Conservation (phyloP, 2,329 filamentous ascomycete species). For the Elsinoe australis region DNA sequence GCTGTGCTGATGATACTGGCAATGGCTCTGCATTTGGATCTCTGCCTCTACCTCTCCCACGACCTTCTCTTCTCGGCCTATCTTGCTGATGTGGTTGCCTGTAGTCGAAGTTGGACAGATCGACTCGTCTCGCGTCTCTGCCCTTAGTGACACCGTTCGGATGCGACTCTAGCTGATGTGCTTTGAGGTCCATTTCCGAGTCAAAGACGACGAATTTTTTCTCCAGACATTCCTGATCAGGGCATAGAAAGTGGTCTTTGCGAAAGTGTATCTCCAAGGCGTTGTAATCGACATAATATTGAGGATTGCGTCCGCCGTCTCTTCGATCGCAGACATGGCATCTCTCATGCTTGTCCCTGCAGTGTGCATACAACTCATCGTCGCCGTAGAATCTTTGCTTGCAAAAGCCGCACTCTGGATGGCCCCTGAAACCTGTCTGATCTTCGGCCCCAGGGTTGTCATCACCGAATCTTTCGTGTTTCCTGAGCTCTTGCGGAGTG, state of each 20-base stretch:
- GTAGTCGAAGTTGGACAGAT: conserved; percentile 79
- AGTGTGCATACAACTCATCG: conserved; percentile 90
- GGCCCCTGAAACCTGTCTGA: conserved; percentile 92
- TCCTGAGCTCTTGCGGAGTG: conserved; percentile 67
- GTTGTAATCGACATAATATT: conserved; percentile 88
- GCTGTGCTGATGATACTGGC: conserved; percentile 68
- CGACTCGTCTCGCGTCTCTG: conserved; percentile 74
- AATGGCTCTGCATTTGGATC: conserved; percentile 81
- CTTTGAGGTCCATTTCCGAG: conserved; percentile 89
- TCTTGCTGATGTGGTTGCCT: conserved; percentile 60
- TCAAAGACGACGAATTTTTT: conserved; percentile 98
- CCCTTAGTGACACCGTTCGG: conserved; percentile 74
- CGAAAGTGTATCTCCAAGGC: conserved; percentile 79
- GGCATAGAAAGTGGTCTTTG: conserved; percentile 77
- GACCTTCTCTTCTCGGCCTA: conserved; percentile 45
- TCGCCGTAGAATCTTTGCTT: conserved; percentile 87
- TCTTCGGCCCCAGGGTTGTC: conserved; percentile 82
- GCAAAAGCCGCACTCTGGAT: conserved; percentile 91
- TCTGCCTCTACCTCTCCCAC: conserved; percentile 58
- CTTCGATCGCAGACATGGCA: conserved; percentile 87
- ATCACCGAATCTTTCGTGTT: conserved; percentile 85
- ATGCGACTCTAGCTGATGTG: conserved; percentile 79
- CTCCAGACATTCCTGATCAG: conserved; percentile 79
- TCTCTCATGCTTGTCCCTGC: conserved; percentile 84
- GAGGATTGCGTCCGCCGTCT: conserved; percentile 57